phyloP scores from a whole-genome alignment of 176 grass and related monocot species.

The Elaeis guineensis region DNA sequence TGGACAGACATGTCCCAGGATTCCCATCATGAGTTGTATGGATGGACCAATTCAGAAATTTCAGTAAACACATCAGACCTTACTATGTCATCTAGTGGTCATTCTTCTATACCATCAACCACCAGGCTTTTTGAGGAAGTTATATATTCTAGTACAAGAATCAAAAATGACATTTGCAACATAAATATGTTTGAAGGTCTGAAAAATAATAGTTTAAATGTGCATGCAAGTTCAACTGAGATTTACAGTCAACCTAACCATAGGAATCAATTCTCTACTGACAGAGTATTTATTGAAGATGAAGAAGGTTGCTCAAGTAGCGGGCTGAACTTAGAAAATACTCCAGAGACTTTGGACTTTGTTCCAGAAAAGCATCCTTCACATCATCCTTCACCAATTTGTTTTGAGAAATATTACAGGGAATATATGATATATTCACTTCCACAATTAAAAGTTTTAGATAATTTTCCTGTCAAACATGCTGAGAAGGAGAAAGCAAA shows the following conservation, averaged over 20 bases:
- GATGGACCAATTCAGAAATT: slow-evolving; percentile 2
- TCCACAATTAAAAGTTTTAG: slow-evolving; percentile 14
- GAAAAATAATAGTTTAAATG: neutral
- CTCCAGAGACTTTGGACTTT: neutral
- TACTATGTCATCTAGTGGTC: neutral
- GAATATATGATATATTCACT: slow-evolving; percentile 19
- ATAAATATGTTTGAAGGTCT: too few species aligned
- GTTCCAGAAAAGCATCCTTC: slow-evolving; percentile 6
- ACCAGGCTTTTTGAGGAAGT: neutral
- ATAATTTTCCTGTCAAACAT: slow-evolving; percentile 15
- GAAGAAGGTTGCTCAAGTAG: slow-evolving; percentile 7
- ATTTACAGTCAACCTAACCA: neutral
- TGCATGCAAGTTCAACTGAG: neutral
- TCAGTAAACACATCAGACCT: neutral
- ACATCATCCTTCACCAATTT: slow-evolving; percentile 18
- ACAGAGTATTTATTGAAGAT: neutral
- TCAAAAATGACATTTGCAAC: neutral
- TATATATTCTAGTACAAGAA: slow-evolving; percentile 4
- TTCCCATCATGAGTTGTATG: neutral
- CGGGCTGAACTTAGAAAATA: neutral
- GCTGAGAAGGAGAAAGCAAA: slow-evolving; percentile 13
- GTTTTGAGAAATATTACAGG: slow-evolving; percentile 21
- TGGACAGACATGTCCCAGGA: slow-evolving; percentile 3
- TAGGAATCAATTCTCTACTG: neutral
- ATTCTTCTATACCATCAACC: slow-evolving; percentile 3